A percentile compares a stretch with the other conserved stretches of the same genome.
These are phyloP conservation scores for Whalleya microplaca DNA, from an alignment of 2,329 filamentous ascomycete genomes.

Conservation along the genomic window DNA sequence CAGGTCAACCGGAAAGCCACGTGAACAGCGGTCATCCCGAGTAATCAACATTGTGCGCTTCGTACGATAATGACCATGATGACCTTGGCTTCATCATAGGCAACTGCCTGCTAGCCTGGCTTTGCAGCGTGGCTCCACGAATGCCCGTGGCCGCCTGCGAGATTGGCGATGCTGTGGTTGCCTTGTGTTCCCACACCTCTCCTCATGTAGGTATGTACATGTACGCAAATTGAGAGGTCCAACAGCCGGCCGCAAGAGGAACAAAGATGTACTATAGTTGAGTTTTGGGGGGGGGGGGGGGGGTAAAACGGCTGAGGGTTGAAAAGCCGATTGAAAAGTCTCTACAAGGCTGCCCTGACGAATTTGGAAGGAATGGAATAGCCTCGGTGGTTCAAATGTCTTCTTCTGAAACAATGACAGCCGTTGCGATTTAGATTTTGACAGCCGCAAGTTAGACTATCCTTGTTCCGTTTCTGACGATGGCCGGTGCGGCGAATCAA, in stretches of 20 bases:
- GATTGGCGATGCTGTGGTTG: constrained; percentile 42
- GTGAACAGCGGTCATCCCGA: constrained; percentile 20
- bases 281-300: background rate
- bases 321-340: background rate
- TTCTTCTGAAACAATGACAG: background rate
- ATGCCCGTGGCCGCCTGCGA: constrained; percentile 37
- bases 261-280: background rate
- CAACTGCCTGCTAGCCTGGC: constrained; percentile 13
- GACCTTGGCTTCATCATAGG: constrained; percentile 11
- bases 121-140: constrained; percentile 11
- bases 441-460: constrained; percentile 4
- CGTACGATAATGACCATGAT: constrained; percentile 20
- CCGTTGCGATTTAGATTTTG: background rate
- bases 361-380: background rate
- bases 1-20: constrained; percentile 9
- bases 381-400: background rate
- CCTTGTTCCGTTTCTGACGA: background rate
- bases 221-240: background rate
- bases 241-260: background rate
- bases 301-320: background rate
- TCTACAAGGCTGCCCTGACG: background rate
- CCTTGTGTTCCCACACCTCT: constrained; percentile 24
- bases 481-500: background rate
- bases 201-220: constrained; percentile 1
- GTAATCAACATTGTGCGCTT: constrained; percentile 5